Conservation (phyloP, 768 basidiomycete species). For the Artomyces pyxidatus region DNA sequence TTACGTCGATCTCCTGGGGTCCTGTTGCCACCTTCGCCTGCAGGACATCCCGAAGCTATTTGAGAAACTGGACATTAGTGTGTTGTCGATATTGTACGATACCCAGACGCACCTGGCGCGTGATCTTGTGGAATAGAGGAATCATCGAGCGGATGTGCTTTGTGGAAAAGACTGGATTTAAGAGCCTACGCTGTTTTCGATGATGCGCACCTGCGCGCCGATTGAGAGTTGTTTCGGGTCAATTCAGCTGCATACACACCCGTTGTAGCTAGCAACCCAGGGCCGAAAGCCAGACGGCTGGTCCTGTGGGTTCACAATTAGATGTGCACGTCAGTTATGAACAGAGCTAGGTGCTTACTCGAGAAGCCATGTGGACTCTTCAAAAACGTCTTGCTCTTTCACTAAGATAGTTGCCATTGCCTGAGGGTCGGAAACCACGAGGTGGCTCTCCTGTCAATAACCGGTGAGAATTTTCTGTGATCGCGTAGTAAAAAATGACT, state of each 20-base stretch:
- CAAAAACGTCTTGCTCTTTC: too few species aligned
- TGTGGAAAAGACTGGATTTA: constrained; percentile 4
- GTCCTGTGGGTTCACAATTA: neutral
- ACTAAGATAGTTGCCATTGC: too few species aligned
- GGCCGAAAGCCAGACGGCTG: neutral
- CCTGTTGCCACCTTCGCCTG: neutral
- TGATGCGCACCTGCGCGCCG: neutral
- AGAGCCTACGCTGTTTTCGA: neutral
- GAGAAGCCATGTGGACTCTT: too few species aligned
- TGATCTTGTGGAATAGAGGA: constrained; percentile 2
- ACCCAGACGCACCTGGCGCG: neutral
- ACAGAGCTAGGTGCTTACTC: too few species aligned
- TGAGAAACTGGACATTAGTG: neutral
- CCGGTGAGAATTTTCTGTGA: too few species aligned
- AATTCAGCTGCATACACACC: too few species aligned
- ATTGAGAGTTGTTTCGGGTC: too few species aligned
- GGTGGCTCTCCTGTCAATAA: too few species aligned
- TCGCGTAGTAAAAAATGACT: too few species aligned
- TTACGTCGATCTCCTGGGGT: neutral
- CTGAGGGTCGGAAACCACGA: too few species aligned
- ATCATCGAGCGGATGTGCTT: constrained; percentile 3
- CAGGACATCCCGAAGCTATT: neutral
- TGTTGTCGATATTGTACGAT: neutral
- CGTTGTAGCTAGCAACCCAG: neutral
- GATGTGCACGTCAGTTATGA: neutral